phyloP scores from a whole-genome alignment of 1,139 yeast species.

The Kurtzmaniella quercitrusa region DNA sequence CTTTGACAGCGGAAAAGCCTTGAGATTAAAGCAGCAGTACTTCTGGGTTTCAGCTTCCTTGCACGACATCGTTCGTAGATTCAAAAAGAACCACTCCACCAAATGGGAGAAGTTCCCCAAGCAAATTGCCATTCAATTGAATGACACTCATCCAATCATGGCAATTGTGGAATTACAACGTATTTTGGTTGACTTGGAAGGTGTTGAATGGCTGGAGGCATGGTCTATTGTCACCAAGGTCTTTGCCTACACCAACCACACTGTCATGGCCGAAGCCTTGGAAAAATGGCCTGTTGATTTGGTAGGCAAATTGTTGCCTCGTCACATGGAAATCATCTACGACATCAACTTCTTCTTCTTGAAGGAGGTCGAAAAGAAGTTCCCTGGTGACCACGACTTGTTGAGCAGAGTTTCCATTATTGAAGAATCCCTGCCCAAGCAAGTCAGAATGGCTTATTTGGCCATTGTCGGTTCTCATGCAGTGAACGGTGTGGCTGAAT shows the following conservation, averaged over 20 bases:
- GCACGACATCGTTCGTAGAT: slow-evolving; percentile 87
- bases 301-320: slow-evolving; percentile 73
- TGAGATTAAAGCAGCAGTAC: slow-evolving; percentile 91
- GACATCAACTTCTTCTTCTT: slow-evolving; percentile 80
- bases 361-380: slow-evolving; percentile 66
- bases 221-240: slow-evolving; percentile 80
- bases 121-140: slow-evolving; percentile 85
- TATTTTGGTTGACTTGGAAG: slow-evolving; percentile 78
- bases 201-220: slow-evolving; percentile 75
- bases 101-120: slow-evolving; percentile 84
- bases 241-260: slow-evolving; percentile 91
- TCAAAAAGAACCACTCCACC: slow-evolving; percentile 65
- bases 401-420: slow-evolving; percentile 73
- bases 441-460: slow-evolving; percentile 86
- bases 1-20: slow-evolving; percentile 85
- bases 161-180: slow-evolving; percentile 90
- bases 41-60: slow-evolving; percentile 96
- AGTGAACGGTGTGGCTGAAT: slow-evolving; percentile 94
- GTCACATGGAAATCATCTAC: slow-evolving; percentile 88
- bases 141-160: slow-evolving; percentile 93
- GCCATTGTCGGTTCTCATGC: slow-evolving; percentile 92
- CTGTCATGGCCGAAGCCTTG: slow-evolving; percentile 91
- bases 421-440: slow-evolving; percentile 77
- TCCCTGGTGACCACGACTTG: slow-evolving; percentile 68
- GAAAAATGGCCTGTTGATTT: slow-evolving; percentile 94